Conservation (phyloP, 345 rosid genomes). For the Linum usitatissimum region DNA sequence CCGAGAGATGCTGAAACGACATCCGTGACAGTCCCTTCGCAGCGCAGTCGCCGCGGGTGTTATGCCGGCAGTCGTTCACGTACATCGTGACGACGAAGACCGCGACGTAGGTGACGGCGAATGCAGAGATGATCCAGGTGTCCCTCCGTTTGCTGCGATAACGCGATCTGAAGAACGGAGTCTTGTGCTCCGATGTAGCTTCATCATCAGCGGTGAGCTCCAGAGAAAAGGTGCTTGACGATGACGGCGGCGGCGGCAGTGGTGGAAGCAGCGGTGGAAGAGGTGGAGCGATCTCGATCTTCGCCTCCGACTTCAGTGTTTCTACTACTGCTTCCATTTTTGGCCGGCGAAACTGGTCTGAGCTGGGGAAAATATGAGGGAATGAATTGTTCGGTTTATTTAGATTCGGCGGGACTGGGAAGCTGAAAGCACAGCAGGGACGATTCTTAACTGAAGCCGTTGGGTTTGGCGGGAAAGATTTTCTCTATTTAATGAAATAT, state of each 20-base stretch:
- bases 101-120: conserved; percentile 57
- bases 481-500: too few species aligned
- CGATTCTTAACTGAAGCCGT: background rate
- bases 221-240: background rate
- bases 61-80: conserved; percentile 45
- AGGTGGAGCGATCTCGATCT: background rate
- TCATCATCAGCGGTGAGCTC: background rate
- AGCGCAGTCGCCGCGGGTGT: conserved; percentile 50
- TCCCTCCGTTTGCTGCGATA: conserved; percentile 44
- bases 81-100: conserved; percentile 56
- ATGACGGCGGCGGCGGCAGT: background rate
- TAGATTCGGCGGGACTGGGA: too few species aligned
- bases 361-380: background rate
- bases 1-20: conserved; percentile 70
- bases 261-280: background rate
- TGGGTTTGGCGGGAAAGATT: background rate
- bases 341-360: background rate
- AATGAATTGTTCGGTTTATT: background rate
- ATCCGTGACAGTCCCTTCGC: conserved; percentile 31
- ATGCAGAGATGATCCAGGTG: conserved; percentile 71
- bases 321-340: background rate
- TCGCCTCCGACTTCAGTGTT: background rate
- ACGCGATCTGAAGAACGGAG: conserved; percentile 57
- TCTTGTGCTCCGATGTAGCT: conserved; percentile 5
- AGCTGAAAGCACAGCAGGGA: too few species aligned